Conservation (phyloP, 257 asterid genomes). For the Craterostigma plantagineum region DNA sequence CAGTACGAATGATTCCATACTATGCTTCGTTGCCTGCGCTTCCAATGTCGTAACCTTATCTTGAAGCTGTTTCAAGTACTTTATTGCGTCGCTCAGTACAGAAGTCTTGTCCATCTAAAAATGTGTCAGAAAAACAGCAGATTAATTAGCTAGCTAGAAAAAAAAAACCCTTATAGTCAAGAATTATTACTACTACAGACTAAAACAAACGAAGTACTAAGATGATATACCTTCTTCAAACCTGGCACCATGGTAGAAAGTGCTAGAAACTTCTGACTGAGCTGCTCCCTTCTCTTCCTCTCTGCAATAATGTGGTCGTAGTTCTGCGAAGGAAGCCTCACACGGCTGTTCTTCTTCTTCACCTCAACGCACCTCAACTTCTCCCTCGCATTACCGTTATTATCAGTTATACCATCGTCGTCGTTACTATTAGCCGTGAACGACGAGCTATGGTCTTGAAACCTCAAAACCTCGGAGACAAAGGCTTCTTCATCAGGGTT, state of each 20-base stretch:
- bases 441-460: no score
- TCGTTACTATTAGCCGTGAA: no score
- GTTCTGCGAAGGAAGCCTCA: constrained; percentile 10
- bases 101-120: constrained; percentile 17
- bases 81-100: constrained; percentile 9
- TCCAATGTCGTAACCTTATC: constrained; percentile 9
- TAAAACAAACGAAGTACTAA: no score
- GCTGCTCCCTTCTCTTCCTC: constrained; percentile 16
- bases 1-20: constrained; percentile 10
- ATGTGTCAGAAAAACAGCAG: no score
- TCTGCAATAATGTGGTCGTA: constrained; percentile 12
- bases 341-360: no score
- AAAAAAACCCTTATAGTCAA: neutral
- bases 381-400: no score
- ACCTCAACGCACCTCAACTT: no score
- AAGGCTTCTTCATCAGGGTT: no score
- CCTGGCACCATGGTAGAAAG: constrained; percentile 15
- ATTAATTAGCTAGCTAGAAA: neutral
- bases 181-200: neutral
- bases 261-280: constrained; percentile 12
- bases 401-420: no score
- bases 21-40: constrained; percentile 5
- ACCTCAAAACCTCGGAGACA: no score
- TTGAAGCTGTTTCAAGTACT: constrained; percentile 9
- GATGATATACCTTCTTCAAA: constrained; percentile 12